These are phyloP conservation scores for Hortaea sp. DNA, from an alignment of 2,329 filamentous ascomycete genomes.

Conservation along the genomic window DNA sequence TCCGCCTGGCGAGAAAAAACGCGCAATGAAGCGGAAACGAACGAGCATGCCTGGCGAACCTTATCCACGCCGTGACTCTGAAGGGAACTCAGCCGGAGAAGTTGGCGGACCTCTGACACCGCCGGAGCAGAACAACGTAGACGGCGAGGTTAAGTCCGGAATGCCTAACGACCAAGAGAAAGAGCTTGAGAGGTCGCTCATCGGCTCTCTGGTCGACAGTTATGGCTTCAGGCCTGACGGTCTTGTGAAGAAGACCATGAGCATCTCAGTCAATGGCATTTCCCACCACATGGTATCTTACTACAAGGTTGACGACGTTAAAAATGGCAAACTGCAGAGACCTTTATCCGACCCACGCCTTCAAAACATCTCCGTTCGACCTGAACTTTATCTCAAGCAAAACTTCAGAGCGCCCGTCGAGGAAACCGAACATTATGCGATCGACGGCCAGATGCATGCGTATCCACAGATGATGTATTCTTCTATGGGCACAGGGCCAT, in stretches of 20 bases:
- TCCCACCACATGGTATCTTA: constrained; percentile 84
- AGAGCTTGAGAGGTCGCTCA: constrained; percentile 49
- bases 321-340: constrained; percentile 46
- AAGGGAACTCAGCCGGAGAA: constrained; percentile 19
- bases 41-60: constrained; percentile 44
- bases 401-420: constrained; percentile 30
- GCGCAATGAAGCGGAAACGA: constrained; percentile 61
- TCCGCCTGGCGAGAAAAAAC: constrained; percentile 74
- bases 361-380: constrained; percentile 24
- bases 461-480: constrained; percentile 26
- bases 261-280: constrained; percentile 61
- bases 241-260: constrained; percentile 88
- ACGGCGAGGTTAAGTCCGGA: constrained; percentile 19
- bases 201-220: constrained; percentile 80
- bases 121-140: constrained; percentile 17
- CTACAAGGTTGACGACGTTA: constrained; percentile 74
- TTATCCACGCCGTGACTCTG: constrained; percentile 33
- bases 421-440: constrained; percentile 27
- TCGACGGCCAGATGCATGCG: constrained; percentile 25
- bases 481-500: constrained; percentile 16
- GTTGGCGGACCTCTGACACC: constrained; percentile 24
- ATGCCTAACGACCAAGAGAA: constrained; percentile 27
- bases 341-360: constrained; percentile 46
- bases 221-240: constrained; percentile 78
- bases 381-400: constrained; percentile 29